A percentile compares a stretch with the other conserved stretches of the same genome.
These are phyloP conservation scores for Liquidambar formosana DNA, from an alignment of 164 flowering plant genomes.

Conservation along the genomic window DNA sequence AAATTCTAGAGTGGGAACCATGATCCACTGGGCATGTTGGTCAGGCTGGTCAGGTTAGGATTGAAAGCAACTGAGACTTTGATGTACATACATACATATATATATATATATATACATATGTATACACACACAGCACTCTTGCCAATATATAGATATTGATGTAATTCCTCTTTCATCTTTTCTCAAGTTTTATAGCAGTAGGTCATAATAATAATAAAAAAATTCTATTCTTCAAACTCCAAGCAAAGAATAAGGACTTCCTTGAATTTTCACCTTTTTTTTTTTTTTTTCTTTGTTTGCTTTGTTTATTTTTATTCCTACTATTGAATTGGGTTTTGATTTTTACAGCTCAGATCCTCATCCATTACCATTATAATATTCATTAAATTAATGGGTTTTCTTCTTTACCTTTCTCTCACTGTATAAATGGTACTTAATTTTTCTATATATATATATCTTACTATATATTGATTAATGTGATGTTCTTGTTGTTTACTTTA, in stretches of 20 bases:
- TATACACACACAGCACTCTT: too few species aligned
- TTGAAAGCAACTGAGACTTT: background rate
- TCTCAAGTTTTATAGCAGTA: background rate
- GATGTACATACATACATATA: too few species aligned
- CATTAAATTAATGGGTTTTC: constrained; percentile 2
- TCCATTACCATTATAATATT: constrained; percentile 11
- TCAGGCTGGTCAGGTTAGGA: background rate
- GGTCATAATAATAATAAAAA: too few species aligned
- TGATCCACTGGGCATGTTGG: background rate
- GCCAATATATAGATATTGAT: too few species aligned
- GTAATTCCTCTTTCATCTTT: background rate
- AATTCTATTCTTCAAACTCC: too few species aligned
- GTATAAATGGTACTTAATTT: too few species aligned
- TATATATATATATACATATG: too few species aligned
- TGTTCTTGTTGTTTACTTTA: constrained; percentile 6
- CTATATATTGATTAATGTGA: background rate
- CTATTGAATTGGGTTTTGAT: background rate
- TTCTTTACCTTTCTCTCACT: background rate
- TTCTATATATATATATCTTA: too few species aligned
- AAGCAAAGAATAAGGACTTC: constrained; percentile 4
- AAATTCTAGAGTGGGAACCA: background rate
- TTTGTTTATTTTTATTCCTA: too few species aligned
- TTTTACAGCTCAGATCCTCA: constrained; percentile 16
- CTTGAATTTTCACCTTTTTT: too few species aligned
- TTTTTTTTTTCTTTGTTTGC: too few species aligned